Evolutionary conservation across 805 yeast species (phyloP).

Genomic region (Spencermartinsiella europaea): DNA sequence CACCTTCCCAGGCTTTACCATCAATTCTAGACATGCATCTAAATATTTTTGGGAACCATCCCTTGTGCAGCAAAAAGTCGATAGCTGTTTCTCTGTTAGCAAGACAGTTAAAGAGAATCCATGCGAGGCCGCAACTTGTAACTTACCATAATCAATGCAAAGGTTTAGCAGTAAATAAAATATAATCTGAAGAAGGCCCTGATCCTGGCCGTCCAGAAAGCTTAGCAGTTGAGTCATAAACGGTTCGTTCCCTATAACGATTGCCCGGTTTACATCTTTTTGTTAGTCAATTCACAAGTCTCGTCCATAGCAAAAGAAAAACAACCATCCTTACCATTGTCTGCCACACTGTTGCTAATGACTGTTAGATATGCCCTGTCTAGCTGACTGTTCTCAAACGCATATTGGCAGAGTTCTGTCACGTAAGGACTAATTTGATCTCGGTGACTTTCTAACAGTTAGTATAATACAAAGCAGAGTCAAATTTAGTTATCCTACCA

Average conservation of each 20-base stretch:
- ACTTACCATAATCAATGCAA: background rate
- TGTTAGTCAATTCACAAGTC: background rate
- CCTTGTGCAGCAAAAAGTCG: background rate
- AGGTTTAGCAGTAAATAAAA: background rate
- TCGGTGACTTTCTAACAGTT: too few species aligned
- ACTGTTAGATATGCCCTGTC: background rate
- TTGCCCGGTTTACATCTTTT: background rate
- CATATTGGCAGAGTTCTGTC: background rate
- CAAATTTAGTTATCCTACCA: background rate
- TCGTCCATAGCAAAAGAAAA: too few species aligned
- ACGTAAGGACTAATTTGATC: background rate
- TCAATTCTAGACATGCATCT: background rate
- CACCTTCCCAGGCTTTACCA: background rate
- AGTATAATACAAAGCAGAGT: too few species aligned
- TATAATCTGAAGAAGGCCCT: background rate
- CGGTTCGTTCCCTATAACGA: background rate
- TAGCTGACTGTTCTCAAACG: background rate
- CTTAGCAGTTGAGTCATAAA: background rate
- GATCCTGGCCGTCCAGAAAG: background rate
- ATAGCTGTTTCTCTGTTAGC: too few species aligned
- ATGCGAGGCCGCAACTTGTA: too few species aligned
- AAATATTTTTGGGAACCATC: background rate
- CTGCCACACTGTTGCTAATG: background rate
- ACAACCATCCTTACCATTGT: background rate
- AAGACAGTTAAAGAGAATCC: too few species aligned